These are phyloP conservation scores for Puccinia brachypodii DNA, from an alignment of 1,284 basidiomycete genomes.

Conservation along the genomic window DNA sequence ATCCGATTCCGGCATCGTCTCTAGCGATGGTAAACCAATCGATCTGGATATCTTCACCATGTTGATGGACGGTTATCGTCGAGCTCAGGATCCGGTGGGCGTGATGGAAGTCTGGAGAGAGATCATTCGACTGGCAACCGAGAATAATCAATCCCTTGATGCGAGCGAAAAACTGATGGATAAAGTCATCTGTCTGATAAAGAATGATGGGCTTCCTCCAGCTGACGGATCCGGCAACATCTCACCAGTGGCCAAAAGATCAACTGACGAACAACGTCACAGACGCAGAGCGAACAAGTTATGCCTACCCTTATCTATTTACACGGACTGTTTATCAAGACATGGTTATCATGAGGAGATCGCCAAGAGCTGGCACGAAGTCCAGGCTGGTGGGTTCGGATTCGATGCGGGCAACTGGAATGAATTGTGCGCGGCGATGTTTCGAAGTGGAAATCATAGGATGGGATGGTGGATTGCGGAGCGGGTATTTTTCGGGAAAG, in stretches of 20 bases:
- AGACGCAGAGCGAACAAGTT: conserved; percentile 63
- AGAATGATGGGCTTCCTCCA: conserved; percentile 49
- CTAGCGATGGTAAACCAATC: conserved; percentile 61
- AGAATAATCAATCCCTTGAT: conserved; percentile 24
- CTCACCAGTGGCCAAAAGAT: neutral
- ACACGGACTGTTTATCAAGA: conserved; percentile 72
- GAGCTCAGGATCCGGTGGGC: conserved; percentile 64
- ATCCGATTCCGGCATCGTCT: neutral
- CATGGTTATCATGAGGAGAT: conserved; percentile 68
- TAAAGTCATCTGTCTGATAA: conserved; percentile 50
- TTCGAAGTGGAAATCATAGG: conserved; percentile 61
- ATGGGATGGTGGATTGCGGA: conserved; percentile 43
- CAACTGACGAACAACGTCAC: conserved; percentile 29
- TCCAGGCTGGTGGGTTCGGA: conserved; percentile 69
- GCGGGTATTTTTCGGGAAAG: conserved; percentile 27
- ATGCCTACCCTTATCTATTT: conserved; percentile 78
- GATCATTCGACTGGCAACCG: conserved; percentile 64
- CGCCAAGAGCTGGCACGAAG: conserved; percentile 68
- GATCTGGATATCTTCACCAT: conserved; percentile 67
- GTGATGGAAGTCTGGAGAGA: conserved; percentile 71
- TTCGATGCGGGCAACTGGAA: conserved; percentile 96
- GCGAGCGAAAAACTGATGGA: conserved; percentile 31
- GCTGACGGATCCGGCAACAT: conserved; percentile 39
- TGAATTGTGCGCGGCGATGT: conserved; percentile 71
- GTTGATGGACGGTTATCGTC: conserved; percentile 75